Percentiles rank a stretch among this genome's conserved stretches.
Conservation (phyloP, 495 filamentous ascomycete genomes). For the Penicillium paradoxum region DNA sequence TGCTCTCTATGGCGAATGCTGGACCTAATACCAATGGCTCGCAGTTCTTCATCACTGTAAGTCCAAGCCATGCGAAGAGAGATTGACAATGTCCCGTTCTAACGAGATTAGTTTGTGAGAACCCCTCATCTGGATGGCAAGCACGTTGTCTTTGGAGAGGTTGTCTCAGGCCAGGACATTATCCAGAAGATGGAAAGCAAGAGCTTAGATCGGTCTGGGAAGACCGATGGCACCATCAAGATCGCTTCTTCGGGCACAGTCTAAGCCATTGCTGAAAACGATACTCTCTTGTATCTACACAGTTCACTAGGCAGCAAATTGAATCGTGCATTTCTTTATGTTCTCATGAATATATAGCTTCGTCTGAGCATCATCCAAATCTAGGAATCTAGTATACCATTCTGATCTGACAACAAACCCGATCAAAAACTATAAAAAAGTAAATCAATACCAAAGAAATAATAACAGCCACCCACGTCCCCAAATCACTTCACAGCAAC, state of each 20-base stretch:
- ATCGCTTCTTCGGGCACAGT: background rate
- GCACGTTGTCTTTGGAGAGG: constrained; percentile 81
- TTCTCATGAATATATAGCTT: background rate
- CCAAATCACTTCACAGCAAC: constrained; percentile 34
- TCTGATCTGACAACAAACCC: no score
- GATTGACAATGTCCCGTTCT: background rate
- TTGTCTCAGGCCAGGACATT: constrained; percentile 7
- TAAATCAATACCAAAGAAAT: background rate
- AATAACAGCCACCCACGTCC: background rate
- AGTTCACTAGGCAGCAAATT: background rate
- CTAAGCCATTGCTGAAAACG: background rate
- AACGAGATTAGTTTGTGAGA: constrained; percentile 41
- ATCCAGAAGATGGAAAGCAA: background rate
- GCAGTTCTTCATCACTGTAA: constrained; percentile 84
- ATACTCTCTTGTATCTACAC: background rate
- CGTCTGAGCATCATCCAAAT: no score
- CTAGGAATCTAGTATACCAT: no score
- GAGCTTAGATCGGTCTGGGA: background rate
- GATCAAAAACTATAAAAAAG: background rate
- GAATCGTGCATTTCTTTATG: background rate
- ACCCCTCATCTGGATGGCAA: constrained; percentile 82
- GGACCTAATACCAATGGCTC: constrained; percentile 74
- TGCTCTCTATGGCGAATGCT: constrained; percentile 88
- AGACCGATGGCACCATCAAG: background rate
- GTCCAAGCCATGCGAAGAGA: background rate